Base-by-base conservation (phyloP, 2,329 filamentous ascomycete species). In the Aspergillus terreus region DNA sequence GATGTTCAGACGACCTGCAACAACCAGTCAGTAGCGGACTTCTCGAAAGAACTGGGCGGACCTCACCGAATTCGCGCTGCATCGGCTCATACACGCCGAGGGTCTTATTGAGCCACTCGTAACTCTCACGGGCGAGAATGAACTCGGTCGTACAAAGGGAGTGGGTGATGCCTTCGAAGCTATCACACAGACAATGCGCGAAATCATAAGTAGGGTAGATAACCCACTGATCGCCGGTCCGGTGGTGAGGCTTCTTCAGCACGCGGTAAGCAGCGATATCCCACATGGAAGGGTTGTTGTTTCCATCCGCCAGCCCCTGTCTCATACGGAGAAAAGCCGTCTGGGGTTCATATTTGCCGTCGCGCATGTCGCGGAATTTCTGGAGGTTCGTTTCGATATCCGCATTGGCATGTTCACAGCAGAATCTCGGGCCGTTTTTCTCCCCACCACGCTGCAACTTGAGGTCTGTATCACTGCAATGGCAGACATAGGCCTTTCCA, bases 271-370 rank as follows among this genome's bases (percentile, higher is more conserved):
- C 92, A 2, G 89, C 88, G 49, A 96, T 75, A 77, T 97, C 92
- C 92, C 92, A 96, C 88, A 96, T 92, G 72, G 95, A 90, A 6
- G 92, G 91, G 69, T 96, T 96, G 27, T 87, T 86, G 62, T 87
- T 86, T 38, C 14, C 14, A 46, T 83, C 82, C n/a, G 85, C 62
- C 12, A 59, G 50, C 58, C 90, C 82, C 78, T 95, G 90, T 77
- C 95, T 95, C 92, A 97, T 96, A 55, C 92, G 85, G 48, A 97
- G 76, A 63, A 90, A 88, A 1, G 90, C 92, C 69, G 90, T 86
- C 63, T 85, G 84, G 1, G 90, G 86, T 69, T 88, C 85, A 73
- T 96, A 96, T 72, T 92, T 89, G 17, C 92, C 92, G 65, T 95
- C 90, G 47, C 85, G 81, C 92, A 97, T 97, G 42, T 84, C 89